These are phyloP conservation scores for Verruconis gallopava DNA, from an alignment of 2,329 filamentous ascomycete species.

Conservation along the genomic window DNA sequence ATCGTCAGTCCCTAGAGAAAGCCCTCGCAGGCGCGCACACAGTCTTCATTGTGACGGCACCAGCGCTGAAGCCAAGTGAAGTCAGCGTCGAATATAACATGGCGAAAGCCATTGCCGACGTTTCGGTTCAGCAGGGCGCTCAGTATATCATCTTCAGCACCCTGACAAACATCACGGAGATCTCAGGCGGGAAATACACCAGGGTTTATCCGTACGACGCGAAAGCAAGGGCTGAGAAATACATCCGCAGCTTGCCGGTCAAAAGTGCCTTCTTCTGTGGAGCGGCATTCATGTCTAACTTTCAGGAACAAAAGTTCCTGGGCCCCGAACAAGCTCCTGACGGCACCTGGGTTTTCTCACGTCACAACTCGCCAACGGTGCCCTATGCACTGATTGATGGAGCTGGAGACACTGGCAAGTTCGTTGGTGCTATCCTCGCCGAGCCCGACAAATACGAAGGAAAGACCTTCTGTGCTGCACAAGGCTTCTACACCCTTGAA, in stretches of 20 bases:
- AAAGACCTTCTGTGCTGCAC: constrained; percentile 32
- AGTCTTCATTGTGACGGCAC: constrained; percentile 20
- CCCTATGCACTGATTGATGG: constrained; percentile 34
- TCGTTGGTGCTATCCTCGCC: constrained; percentile 27
- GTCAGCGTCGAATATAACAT: constrained; percentile 18
- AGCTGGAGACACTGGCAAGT: constrained; percentile 33
- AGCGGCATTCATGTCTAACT: constrained; percentile 43
- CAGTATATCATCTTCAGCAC: constrained; percentile 28
- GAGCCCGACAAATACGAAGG: constrained; percentile 32
- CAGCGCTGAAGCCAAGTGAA: constrained; percentile 14
- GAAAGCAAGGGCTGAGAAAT: constrained; percentile 44
- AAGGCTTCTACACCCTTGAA: constrained; percentile 26
- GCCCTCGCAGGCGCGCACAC: constrained; percentile 16
- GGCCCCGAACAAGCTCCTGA: constrained; percentile 14
- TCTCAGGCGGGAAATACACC: constrained; percentile 14
- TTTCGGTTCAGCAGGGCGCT: constrained; percentile 17
- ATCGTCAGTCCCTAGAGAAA: not conserved
- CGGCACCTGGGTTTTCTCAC: constrained; percentile 17
- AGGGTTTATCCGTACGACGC: constrained; percentile 40
- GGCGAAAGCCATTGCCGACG: constrained; percentile 23
- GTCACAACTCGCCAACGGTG: constrained; percentile 11
- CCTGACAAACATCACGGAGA: constrained; percentile 16
- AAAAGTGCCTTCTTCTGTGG: constrained; percentile 41
- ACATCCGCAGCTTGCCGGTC: constrained; percentile 37
- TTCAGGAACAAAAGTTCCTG: constrained; percentile 14